Conservation (phyloP, 1,284 basidiomycete species). For the Pholiota adiposa region DNA sequence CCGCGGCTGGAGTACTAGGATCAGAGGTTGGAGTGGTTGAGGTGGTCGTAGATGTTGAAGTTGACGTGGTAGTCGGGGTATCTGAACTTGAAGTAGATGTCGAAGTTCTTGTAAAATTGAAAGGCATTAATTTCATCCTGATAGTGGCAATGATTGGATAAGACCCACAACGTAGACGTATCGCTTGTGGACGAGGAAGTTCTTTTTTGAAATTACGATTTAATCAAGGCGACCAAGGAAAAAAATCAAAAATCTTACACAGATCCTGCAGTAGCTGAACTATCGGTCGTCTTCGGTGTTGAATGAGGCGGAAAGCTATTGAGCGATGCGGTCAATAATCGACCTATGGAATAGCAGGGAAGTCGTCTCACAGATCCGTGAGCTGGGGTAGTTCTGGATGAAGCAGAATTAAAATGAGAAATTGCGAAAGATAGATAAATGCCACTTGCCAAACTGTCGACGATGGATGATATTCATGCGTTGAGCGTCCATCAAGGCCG, state of each 20-base stretch:
- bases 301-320: constrained; percentile 1
- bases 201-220: not conserved
- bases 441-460: constrained; percentile 21
- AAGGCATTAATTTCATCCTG: not conserved
- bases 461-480: constrained; percentile 8
- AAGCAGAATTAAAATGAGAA: not conserved
- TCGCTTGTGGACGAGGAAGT: constrained; percentile 3
- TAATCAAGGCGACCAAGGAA: not conserved
- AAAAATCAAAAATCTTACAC: constrained; percentile 2
- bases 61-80: constrained; percentile 14
- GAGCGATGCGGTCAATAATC: not conserved
- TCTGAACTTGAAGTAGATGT: constrained; percentile 10
- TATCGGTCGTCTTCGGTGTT: not conserved
- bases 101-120: constrained; percentile 7
- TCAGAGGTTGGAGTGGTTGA: constrained; percentile 1
- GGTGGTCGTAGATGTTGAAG: constrained; percentile 7
- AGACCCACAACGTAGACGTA: constrained; percentile 4
- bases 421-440: not conserved
- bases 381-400: constrained; percentile 5
- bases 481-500: constrained; percentile 29
- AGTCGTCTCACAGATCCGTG: constrained; percentile 1
- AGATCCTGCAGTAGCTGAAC: not conserved
- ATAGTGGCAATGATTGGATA: not conserved
- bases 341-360: not conserved
- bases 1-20: not conserved